Evolutionary conservation across 1,139 yeast species (phyloP).

Genomic region (Lodderomyces jiufengensis): DNA sequence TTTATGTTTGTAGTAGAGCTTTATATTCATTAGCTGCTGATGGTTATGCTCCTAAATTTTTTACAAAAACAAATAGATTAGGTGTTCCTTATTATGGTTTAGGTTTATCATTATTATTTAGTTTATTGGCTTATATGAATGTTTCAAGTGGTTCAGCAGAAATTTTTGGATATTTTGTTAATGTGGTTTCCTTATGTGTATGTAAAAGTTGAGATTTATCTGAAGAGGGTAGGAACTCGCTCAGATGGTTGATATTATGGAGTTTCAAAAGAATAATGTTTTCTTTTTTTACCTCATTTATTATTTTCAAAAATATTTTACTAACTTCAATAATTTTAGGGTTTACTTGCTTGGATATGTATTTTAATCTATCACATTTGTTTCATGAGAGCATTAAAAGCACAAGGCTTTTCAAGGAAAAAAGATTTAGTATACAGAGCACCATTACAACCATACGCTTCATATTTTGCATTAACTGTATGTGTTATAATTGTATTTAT

Average conservation of each 20-base stretch:
- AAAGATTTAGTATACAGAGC: conserved; percentile 54
- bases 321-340: too few relatives aligned
- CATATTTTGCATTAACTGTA: conserved; percentile 54
- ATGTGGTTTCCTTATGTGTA: too few relatives aligned
- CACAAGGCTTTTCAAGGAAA: conserved; percentile 46
- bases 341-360: conserved; percentile 68
- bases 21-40: conserved; percentile 43
- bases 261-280: too few relatives aligned
- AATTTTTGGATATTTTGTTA: conserved; percentile 64
- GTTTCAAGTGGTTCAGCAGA: conserved; percentile 49
- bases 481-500: conserved; percentile 56
- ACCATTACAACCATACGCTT: conserved; percentile 66
- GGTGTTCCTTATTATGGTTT: conserved; percentile 43
- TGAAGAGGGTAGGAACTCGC: too few relatives aligned
- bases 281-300: too few relatives aligned
- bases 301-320: too few relatives aligned
- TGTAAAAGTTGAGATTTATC: too few relatives aligned
- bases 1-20: conserved; percentile 47
- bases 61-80: conserved; percentile 35
- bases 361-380: conserved; percentile 59
- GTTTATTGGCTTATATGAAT: conserved; percentile 63
- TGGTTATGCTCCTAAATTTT: conserved; percentile 51
- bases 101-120: conserved; percentile 39
- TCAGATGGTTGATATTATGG: too few relatives aligned
- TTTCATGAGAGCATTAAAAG: conserved; percentile 63